Evolutionary conservation across 257 asterid species (phyloP).

Genomic region (Solanum tarijense): DNA sequence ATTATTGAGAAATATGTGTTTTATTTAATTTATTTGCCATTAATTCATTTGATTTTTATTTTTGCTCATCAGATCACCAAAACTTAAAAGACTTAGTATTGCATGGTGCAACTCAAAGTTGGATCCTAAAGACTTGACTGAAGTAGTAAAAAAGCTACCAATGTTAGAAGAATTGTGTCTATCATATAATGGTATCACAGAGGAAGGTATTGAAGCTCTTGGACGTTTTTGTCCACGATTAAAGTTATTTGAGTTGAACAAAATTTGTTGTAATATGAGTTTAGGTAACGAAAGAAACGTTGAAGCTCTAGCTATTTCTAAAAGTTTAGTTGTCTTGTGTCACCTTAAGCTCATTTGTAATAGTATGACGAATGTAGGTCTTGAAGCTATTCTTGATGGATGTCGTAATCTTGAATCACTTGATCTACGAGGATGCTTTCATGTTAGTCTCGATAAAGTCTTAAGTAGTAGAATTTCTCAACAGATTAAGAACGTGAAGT

Average conservation of each 20-base stretch:
- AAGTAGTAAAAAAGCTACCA: background rate
- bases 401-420: background rate
- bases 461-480: background rate
- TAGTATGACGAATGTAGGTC: background rate
- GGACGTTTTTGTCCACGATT: conserved; percentile 29
- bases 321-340: background rate
- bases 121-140: background rate
- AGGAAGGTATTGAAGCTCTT: conserved; percentile 15
- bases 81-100: background rate
- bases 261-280: background rate
- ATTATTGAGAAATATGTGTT: no score
- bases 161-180: conserved; percentile 26
- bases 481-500: background rate
- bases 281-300: background rate
- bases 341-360: background rate
- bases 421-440: background rate
- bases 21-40: no score
- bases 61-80: background rate
- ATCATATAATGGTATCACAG: background rate
- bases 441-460: background rate
- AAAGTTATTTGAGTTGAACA: conserved; percentile 10
- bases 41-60: no score
- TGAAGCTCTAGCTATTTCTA: background rate
- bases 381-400: background rate
- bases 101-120: background rate